Evolutionary conservation across 1,284 basidiomycete genomes (phyloP), one percentile per base, ranked within the genome.

Genomic region (Inonotus obliquus): DNA sequence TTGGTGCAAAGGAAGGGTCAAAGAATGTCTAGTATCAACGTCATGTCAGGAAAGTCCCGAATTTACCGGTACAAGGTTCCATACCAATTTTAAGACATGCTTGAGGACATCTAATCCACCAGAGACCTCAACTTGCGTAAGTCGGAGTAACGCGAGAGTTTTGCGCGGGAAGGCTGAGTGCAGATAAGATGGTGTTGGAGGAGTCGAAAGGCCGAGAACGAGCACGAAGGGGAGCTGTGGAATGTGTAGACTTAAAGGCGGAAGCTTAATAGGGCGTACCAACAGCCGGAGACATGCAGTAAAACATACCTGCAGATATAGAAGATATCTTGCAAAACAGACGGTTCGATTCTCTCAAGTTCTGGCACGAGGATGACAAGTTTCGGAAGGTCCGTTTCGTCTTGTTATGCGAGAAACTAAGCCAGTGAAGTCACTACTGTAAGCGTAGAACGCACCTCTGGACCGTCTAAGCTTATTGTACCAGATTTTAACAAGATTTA

Each of bases 331-430:
- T 86, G 82, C 54, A 90, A 71, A 4, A 89, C 76, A 1, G 67
- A 55, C 0, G 80, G 71, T 57, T 88, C 86, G 54, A 87, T 81
- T 68, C 84, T 82, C 67, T 91, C 88, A 65, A 91, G 88, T 56
- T 87, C 83, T 61, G 87, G 85, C 19, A 91, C 68, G 11, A 89
- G 68, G 5, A 86, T 74, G 14, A 84, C 76, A 1, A 91, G 76
- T 44, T 77, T 72, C 7, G 71, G 69, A 21, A 66, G 27, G 32
- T 60, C 61, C 63, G 63, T 59, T 23, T 32, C 37, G 32, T 63
- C 21, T 52, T 69, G 55, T 73, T 47, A 7, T 41, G 21, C 29
- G 17, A 21, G 23, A 10, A 25, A 29, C 57, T 51, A 27, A n/a
- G 25, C 29, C 35, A 52, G 14, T 17, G 11, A 57, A 53, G 27